These are phyloP conservation scores for Funneliformis caledonium DNA, from an alignment of 371 early-diverging fungal species.

Conservation along the genomic window DNA sequence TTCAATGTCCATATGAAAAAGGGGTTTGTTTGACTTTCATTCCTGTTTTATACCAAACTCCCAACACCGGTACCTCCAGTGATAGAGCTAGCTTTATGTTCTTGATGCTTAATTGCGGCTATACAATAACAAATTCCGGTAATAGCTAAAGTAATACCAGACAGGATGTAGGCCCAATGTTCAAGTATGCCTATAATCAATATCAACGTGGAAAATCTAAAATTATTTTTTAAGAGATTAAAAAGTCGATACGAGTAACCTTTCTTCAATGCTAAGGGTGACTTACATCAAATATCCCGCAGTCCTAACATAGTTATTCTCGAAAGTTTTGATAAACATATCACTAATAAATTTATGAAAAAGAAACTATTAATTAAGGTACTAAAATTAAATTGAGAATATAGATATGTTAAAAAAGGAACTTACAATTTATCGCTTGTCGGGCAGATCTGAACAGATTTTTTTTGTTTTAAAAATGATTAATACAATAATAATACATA, in stretches of 20 bases:
- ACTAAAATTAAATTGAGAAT: not conserved
- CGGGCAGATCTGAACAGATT: conserved; percentile 8
- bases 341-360: not conserved
- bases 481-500: not conserved
- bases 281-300: conserved; percentile 4
- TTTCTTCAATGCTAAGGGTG: not conserved
- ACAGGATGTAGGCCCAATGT: not conserved
- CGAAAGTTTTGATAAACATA: not conserved
- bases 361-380: not conserved
- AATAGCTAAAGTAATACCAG: not conserved
- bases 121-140: not conserved
- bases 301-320: not conserved
- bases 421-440: conserved; percentile 14
- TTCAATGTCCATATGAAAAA: too few relatives aligned
- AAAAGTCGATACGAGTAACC: not conserved
- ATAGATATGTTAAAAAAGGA: not conserved
- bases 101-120: conserved; percentile 10
- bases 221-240: not conserved
- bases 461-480: not conserved
- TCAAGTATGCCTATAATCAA: not conserved
- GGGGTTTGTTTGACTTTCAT: too few relatives aligned
- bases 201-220: not conserved
- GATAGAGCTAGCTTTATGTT: not conserved
- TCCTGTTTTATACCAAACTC: too few relatives aligned
- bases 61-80: conserved; percentile 16